These are phyloP conservation scores for Penicillium polonicum DNA, from an alignment of 2,329 filamentous ascomycete species.

Conservation along the genomic window DNA sequence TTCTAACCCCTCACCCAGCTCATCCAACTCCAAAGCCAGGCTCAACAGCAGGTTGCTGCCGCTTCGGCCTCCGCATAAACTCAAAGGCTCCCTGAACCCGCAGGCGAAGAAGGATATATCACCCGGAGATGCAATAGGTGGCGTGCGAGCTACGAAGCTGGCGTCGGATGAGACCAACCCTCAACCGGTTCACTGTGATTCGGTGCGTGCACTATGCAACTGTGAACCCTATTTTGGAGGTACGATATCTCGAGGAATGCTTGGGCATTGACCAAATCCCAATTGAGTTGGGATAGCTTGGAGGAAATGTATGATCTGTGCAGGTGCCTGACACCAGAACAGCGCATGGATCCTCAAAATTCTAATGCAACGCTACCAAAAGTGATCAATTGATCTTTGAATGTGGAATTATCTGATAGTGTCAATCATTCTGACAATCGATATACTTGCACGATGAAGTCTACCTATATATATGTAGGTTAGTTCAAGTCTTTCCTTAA, in stretches of 20 bases:
- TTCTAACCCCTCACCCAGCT: conserved; percentile 32
- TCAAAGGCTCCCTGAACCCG: not conserved
- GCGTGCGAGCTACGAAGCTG: not conserved
- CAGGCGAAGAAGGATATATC: conserved; percentile 2
- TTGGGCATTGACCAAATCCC: not conserved
- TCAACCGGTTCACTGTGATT: not conserved
- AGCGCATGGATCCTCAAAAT: conserved; percentile 11
- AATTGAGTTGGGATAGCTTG: not conserved
- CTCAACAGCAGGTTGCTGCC: conserved; percentile 36
- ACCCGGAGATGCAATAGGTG: not conserved
- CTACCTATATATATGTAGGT: not conserved
- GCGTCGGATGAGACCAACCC: not conserved
- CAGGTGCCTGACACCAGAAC: conserved; percentile 1
- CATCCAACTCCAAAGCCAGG: conserved; percentile 41
- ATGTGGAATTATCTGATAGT: not conserved
- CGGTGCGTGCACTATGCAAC: not conserved
- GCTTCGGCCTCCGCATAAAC: conserved; percentile 34
- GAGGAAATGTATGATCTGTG: not conserved
- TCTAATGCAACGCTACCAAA: conserved; percentile 3
- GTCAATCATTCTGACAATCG: not conserved
- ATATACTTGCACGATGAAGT: not conserved
- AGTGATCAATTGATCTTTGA: not conserved
- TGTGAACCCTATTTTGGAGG: not conserved
- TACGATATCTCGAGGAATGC: not conserved
- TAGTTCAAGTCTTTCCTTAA: not conserved